Evolutionary conservation across 192 early-diverging fungal genomes (phyloP).

Genomic region (Gaertneriomyces sp.): DNA sequence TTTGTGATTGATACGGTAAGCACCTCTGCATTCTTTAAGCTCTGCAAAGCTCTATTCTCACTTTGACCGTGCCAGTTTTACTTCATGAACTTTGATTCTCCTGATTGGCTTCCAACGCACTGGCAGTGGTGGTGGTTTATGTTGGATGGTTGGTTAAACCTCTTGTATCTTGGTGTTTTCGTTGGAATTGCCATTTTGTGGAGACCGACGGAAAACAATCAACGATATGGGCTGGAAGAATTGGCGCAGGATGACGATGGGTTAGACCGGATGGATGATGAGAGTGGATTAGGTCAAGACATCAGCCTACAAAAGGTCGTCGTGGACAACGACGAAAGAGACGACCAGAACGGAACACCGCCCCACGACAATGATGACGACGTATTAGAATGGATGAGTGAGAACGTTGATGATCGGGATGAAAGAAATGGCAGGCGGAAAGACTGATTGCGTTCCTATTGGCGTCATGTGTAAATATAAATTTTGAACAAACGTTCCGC

Average conservation of each 20-base stretch:
- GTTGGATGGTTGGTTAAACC: conserved; percentile 86
- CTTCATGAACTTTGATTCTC: conserved; percentile 61
- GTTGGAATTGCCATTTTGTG: conserved; percentile 79
- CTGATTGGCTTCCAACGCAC: conserved; percentile 65
- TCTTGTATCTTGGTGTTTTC: conserved; percentile 80
- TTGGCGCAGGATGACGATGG: conserved; percentile 56
- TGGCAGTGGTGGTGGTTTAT: conserved; percentile 91
- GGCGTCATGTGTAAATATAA: too few relatives aligned
- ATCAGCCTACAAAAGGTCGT: conserved; percentile 12
- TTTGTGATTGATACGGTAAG: conserved; percentile 81
- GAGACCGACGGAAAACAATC: conserved; percentile 90
- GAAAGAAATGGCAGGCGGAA: neutral
- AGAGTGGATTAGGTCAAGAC: conserved; percentile 16
- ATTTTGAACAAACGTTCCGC: too few relatives aligned
- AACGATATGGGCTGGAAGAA: conserved; percentile 86
- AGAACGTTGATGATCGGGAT: neutral
- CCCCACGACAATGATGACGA: conserved; percentile 46
- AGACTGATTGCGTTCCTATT: too few relatives aligned
- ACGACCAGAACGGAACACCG: conserved; percentile 22
- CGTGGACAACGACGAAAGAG: conserved; percentile 21
- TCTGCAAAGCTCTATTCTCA: neutral
- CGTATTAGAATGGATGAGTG: neutral
- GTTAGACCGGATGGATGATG: conserved; percentile 45
- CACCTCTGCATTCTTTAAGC: neutral
- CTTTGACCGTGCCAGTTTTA: conserved; percentile 18